Percentiles rank a stretch among this genome's conserved stretches.
These are phyloP conservation scores for Ophiobolus disseminans DNA, from an alignment of 2,329 filamentous ascomycete species.

Conservation along the genomic window DNA sequence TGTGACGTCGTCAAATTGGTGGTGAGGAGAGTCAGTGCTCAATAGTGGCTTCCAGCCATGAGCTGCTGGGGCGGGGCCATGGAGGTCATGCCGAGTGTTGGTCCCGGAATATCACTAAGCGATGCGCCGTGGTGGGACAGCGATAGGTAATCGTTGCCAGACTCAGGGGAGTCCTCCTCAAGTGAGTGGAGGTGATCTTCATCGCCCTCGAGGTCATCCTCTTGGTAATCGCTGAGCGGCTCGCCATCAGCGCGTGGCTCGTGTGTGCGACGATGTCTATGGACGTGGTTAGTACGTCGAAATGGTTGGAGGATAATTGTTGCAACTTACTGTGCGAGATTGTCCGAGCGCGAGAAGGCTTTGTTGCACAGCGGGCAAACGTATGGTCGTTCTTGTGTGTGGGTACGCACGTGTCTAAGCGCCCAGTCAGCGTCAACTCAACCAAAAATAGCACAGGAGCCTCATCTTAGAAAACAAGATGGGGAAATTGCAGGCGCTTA, in stretches of 20 bases:
- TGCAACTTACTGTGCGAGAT: conserved; percentile 86
- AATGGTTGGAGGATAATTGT: conserved; percentile 16
- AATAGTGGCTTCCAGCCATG: conserved; percentile 55
- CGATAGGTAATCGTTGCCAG: conserved; percentile 66
- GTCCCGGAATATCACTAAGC: conserved; percentile 46
- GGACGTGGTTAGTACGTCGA: conserved; percentile 49
- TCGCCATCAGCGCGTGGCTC: conserved; percentile 72
- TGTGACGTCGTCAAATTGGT: conserved; percentile 25
- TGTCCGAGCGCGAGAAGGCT: conserved; percentile 97
- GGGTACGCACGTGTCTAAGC: conserved; percentile 93
- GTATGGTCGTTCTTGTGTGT: conserved; percentile 99
- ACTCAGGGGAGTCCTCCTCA: conserved; percentile 78
- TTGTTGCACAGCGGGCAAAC: conserved; percentile 98
- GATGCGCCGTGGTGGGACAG: conserved; percentile 39
- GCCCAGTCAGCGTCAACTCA: conserved; percentile 59
- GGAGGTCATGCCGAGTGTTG: conserved; percentile 45
- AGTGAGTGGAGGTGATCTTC: conserved; percentile 84
- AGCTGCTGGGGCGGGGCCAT: conserved; percentile 54
- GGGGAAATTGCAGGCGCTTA: conserved; percentile 64
- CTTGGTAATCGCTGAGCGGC: conserved; percentile 69
- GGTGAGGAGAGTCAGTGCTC: conserved; percentile 20
- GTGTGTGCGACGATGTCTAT: conserved; percentile 77
- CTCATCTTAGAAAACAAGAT: conserved; percentile 17
- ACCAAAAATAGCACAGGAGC: conserved; percentile 26
- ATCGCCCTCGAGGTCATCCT: conserved; percentile 87